Conservation (phyloP, 345 rosid species). For the Gossypium arboreum region DNA sequence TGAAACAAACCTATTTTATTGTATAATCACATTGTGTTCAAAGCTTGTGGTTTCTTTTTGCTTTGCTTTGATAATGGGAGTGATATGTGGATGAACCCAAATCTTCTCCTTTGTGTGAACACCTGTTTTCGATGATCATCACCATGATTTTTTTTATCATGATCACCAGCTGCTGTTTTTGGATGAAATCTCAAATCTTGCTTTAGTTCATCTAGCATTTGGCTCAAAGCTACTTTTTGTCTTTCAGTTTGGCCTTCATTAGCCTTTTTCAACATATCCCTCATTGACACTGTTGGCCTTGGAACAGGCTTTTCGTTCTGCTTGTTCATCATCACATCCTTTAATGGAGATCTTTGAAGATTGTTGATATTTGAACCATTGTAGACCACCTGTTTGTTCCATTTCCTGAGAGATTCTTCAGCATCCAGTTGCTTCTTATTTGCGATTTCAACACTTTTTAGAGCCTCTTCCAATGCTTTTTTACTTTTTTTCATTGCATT, state of each 20-base stretch:
- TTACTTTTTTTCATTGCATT: slow-evolving; percentile 73
- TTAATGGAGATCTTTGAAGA: slow-evolving; percentile 33
- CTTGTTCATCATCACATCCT: slow-evolving; percentile 28
- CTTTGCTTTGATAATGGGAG: slow-evolving; percentile 67
- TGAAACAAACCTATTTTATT: not conserved
- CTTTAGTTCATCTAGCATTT: slow-evolving; percentile 77
- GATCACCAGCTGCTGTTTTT: slow-evolving; percentile 23
- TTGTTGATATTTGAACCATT: slow-evolving; percentile 28
- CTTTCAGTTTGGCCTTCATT: slow-evolving; percentile 44
- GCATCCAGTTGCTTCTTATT: slow-evolving; percentile 67
- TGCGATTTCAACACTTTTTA: slow-evolving; percentile 68
- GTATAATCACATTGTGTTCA: slow-evolving; percentile 19
- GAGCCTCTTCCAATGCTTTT: slow-evolving; percentile 66
- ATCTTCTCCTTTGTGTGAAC: slow-evolving; percentile 59
- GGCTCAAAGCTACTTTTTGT: slow-evolving; percentile 68
- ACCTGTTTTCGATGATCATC: slow-evolving; percentile 44
- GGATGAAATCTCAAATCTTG: slow-evolving; percentile 50
- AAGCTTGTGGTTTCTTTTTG: slow-evolving; percentile 53
- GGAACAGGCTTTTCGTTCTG: slow-evolving; percentile 42
- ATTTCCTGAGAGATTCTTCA: slow-evolving; percentile 61
- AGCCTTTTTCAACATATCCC: slow-evolving; percentile 35
- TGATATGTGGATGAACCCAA: slow-evolving; percentile 79
- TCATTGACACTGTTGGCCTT: slow-evolving; percentile 78
- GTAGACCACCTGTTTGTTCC: slow-evolving; percentile 40
- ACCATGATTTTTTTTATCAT: slow-evolving; percentile 24